phyloP scores from a whole-genome alignment of 2,329 filamentous ascomycete genomes.

The Fusarium sp. region DNA sequence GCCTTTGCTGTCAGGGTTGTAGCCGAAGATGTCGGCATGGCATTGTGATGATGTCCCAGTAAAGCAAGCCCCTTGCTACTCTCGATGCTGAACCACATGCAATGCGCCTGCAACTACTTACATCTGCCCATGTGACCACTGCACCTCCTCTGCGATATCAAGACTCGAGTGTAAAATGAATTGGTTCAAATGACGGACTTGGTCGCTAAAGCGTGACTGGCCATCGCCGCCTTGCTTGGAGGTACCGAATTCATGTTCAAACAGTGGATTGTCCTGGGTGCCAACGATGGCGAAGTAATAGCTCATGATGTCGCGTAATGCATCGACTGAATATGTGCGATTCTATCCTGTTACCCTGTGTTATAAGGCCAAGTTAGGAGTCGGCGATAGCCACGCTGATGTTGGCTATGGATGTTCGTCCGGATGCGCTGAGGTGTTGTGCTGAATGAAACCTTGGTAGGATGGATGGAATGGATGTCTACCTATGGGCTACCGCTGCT shows the following conservation, averaged over 20 bases:
- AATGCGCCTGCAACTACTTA: slow-evolving; percentile 54
- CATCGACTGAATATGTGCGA: slow-evolving; percentile 38
- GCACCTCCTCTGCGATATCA: slow-evolving; percentile 95
- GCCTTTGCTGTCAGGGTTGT: background rate
- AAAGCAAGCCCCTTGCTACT: slow-evolving; percentile 2
- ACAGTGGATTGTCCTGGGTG: slow-evolving; percentile 94
- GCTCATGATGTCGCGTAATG: slow-evolving; percentile 73
- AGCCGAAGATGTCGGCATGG: background rate
- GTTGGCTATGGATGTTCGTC: background rate
- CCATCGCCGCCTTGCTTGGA: slow-evolving; percentile 97
- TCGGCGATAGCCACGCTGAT: slow-evolving; percentile 5
- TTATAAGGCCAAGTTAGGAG: background rate
- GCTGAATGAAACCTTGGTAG: background rate
- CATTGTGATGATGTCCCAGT: background rate
- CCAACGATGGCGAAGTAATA: slow-evolving; percentile 99
- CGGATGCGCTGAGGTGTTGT: background rate
- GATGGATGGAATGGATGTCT: slow-evolving; percentile 2
- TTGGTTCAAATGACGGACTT: slow-evolving; percentile 93
- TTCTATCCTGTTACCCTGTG: background rate
- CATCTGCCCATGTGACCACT: slow-evolving; percentile 91
- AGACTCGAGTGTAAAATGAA: slow-evolving; percentile 95
- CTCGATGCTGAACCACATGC: background rate
- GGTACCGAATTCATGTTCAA: slow-evolving; percentile 96
- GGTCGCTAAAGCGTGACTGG: slow-evolving; percentile 85
- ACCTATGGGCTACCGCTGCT: background rate